These are phyloP conservation scores for Gracilaria vermiculophylla DNA, from an alignment of 23 red algal species.

Conservation along the genomic window DNA sequence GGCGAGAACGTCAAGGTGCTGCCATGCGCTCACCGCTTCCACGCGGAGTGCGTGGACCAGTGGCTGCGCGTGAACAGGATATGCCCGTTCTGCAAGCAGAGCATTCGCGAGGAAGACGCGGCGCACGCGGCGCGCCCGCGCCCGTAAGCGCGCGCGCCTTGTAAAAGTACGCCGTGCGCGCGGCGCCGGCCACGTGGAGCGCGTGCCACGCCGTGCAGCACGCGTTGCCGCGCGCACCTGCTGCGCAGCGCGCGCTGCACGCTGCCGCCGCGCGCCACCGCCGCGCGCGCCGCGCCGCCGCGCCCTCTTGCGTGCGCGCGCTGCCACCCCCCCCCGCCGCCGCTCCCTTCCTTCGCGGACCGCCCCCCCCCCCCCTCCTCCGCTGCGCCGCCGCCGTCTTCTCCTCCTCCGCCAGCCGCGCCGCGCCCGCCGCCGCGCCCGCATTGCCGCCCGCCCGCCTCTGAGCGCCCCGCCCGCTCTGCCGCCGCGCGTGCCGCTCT, in stretches of 20 bases:
- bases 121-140: not conserved
- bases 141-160: too few species aligned
- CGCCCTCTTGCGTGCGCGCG: too few species aligned
- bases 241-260: too few species aligned
- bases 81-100: slow-evolving; percentile 83
- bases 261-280: too few species aligned
- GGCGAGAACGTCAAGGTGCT: slow-evolving; percentile 71
- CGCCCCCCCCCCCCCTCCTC: not conserved
- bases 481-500: not conserved
- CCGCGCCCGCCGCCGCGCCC: not conserved
- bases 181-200: not conserved
- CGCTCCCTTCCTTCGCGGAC: not conserved
- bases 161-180: too few species aligned
- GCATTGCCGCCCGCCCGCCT: not conserved
- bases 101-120: slow-evolving; percentile 19
- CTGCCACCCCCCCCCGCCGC: too few species aligned
- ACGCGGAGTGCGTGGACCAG: slow-evolving; percentile 76
- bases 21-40: slow-evolving; percentile 83
- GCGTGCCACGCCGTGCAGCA: not conserved
- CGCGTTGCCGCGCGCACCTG: slow-evolving; percentile 1
- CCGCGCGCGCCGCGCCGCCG: too few species aligned
- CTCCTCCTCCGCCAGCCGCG: not conserved
- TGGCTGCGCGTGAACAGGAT: slow-evolving; percentile 70
- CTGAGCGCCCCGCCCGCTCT: too few species aligned
- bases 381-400: not conserved